A percentile compares a stretch with the other conserved stretches of the same genome.
These are phyloP conservation scores for Ophiostoma piceae DNA, from an alignment of 2,329 filamentous ascomycete species.

Conservation along the genomic window DNA sequence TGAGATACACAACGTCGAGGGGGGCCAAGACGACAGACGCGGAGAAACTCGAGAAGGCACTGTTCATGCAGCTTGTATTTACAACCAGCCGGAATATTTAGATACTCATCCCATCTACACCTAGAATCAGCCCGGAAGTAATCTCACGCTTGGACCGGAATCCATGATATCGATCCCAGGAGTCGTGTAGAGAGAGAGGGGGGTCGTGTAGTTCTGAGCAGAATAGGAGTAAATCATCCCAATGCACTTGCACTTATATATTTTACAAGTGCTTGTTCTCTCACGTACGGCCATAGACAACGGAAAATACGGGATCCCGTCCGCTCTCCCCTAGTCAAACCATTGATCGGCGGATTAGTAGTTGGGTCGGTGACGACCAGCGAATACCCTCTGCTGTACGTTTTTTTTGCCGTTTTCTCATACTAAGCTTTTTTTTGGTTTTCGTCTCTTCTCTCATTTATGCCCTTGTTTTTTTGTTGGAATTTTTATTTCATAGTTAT, in stretches of 20 bases:
- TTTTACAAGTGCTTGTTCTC: background rate
- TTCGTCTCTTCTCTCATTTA: background rate
- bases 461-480: too few species aligned
- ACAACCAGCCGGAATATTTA: background rate
- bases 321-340: background rate
- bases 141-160: background rate
- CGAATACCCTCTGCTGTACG: conserved; percentile 1
- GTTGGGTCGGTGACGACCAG: background rate
- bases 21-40: background rate
- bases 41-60: background rate
- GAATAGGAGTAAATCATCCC: background rate
- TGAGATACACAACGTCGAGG: background rate
- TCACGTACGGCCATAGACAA: background rate
- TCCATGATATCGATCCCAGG: background rate
- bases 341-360: background rate
- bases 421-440: background rate
- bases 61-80: background rate
- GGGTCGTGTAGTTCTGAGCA: too few species aligned
- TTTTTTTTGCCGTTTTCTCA: background rate
- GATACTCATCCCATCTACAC: too few species aligned
- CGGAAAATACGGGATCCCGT: background rate
- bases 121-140: background rate
- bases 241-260: background rate
- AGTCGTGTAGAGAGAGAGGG: background rate
- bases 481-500: too few species aligned